Evolutionary conservation across 495 filamentous ascomycete genomes (phyloP), one percentile per base, ranked within the genome.

Genomic region (Schizothecium vesticola): DNA sequence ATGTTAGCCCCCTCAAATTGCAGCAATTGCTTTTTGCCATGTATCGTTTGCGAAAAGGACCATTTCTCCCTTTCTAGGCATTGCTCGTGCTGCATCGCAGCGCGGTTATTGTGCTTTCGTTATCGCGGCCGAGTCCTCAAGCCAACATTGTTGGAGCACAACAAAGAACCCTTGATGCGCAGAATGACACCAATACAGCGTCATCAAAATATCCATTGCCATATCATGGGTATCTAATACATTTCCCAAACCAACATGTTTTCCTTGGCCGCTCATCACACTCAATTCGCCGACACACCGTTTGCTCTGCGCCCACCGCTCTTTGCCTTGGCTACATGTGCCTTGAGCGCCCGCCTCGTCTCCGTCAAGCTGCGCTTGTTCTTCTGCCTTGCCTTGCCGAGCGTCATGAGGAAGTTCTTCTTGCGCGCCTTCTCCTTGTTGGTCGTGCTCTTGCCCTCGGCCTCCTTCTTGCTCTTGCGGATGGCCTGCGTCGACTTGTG

Each of bases 401-500:
- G 78, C 29, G 93, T 97, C 96, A 99, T 99, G 73, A 98, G 76
- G 79, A 98, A 96, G 77, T 98, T 98, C 88, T 99, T 98, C 83
- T 89, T 90, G 63, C 94, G 83, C 28, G 91, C 88, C 86, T 99
- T 99, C 84, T 99, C 96, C 84, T 91, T 92, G 81, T 99, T 99
- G 72, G 95, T 99, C 5, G 91, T 92, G 78, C 91, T 94, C 86
- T 98, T 97, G 68, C 93, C 92, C 81, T 93, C 86, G 19, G 87
- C 86, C 71, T 88, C 86, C 85, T 96, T 96, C 79, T 91, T 90
- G 77, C 92, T 85, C 81, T 93, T 91, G 61, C 90, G 84, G 74
- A 88, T 88, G 10, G 92, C 92, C 65, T 90, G 88, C 67, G 90
- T 92, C 68, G 87, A 90, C 84, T 92, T 92, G 80, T 93, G 90